Base-by-base conservation (phyloP, 805 yeast genomes). In the Metschnikowia similis region DNA sequence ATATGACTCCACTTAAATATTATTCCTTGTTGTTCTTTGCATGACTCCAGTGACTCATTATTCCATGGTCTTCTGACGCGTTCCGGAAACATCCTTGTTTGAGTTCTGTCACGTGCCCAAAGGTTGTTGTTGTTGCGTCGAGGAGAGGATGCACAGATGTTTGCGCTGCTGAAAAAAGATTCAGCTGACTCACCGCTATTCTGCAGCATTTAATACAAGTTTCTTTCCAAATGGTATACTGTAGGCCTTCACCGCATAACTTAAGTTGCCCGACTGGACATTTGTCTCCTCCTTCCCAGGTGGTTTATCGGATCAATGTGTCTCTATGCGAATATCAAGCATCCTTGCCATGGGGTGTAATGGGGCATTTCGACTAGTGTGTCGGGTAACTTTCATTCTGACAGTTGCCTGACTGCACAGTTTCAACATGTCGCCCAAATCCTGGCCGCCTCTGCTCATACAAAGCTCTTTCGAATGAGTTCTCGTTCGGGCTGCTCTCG, bases 261-360 rank as follows among this genome's bases (percentile, higher is more conserved):
- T 73, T 73, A 72, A 73, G 77, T 73, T 72, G 77, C 48, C 72
- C 74, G 76, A 59, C 69, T 53, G 21, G 59, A 49, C 54, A 51
- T 59, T 51, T 55, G 67, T 58, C 58, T 60, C 64, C 69, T 54
- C 50, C 57, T 46, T 27, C 31, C 21, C 28, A 6, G 39, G 48
- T 53, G 69, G 67, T 49, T 66, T 74, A 67, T 65, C 76, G 75
- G 71, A 57, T 60, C 75, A 67, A 72, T 72, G 77, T 73, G 77
- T 73, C 77, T 63, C 65, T 72, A 66, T 73, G 77, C 77, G 74
- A 57, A 73, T 62, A 71, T 37, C 43, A 58, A 59, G 34, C 28
- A 40, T 44, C 41, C 28, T 35, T 35, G 27, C 40, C 47, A 28
- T 43, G 40, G 17, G 47, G 47, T 28, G 30, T 44, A 43, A 43